Percentiles rank a stretch among this genome's conserved stretches.
Conservation (phyloP, 2,329 filamentous ascomycete species). For the Neoscytalidium dimidiatum region DNA sequence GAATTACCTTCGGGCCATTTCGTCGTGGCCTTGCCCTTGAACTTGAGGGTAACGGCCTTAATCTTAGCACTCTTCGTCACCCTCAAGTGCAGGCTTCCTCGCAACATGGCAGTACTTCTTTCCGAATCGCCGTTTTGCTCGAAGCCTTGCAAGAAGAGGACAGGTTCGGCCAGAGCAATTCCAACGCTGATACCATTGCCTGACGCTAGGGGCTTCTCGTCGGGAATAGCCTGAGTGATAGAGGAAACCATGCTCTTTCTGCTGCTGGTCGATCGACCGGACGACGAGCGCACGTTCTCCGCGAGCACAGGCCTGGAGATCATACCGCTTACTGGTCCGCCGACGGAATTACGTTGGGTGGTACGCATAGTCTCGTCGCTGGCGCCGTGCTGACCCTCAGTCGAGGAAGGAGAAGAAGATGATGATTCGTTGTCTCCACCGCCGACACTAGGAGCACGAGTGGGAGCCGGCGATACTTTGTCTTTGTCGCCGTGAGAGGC, state of each 20-base stretch:
- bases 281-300: constrained; percentile 41
- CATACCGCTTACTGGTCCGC: constrained; percentile 40
- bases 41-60: constrained; percentile 84
- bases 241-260: constrained; percentile 35
- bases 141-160: constrained; percentile 77
- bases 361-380: constrained; percentile 41
- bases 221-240: constrained; percentile 37
- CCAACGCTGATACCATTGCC: constrained; percentile 75
- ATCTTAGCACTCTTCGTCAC: constrained; percentile 90
- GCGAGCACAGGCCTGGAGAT: constrained; percentile 43
- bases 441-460: constrained; percentile 27
- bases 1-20: constrained; percentile 85
- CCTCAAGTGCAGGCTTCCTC: constrained; percentile 79
- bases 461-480: constrained; percentile 26
- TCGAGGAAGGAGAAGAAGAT: too few relatives aligned
- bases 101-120: constrained; percentile 76
- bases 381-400: constrained; percentile 22
- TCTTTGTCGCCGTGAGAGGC: constrained; percentile 32
- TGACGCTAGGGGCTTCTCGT: constrained; percentile 72
- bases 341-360: constrained; percentile 41
- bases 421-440: background rate
- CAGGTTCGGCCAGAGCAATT: constrained; percentile 76
- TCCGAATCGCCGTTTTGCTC: constrained; percentile 67
- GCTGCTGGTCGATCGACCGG: constrained; percentile 26
- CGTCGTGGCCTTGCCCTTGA: constrained; percentile 81